Base-by-base conservation (phyloP, 2,329 filamentous ascomycete genomes). In the Aspergillus amoenus region DNA sequence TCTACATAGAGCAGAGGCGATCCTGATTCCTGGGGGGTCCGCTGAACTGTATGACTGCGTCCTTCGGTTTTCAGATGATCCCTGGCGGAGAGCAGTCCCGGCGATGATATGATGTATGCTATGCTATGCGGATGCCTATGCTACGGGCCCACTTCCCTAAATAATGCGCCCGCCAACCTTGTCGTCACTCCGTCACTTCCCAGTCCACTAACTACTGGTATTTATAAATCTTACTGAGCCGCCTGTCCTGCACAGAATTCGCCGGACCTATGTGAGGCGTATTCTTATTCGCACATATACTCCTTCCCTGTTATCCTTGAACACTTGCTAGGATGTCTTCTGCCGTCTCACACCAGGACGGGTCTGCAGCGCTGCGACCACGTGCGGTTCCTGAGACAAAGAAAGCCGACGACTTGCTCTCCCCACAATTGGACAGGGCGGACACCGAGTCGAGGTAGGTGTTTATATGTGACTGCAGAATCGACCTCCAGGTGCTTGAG, bases 371-470 rank as follows among this genome's bases (percentile, higher is more conserved):
- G 45, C 44, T 74, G 50, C 72, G 74, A 57, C 67, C 74, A 55
- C 73, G 74, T 50, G 64, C 70, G 30, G 48, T 70, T 50, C 69
- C 68, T 50, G 61, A 65, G 18, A 56, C 58, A 21, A 70, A 68
- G 59, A 66, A 70, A 37, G 52, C 64, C 11, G 62, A 70, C 21
- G 69, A 70, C 54, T 9, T 66, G 68, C 45, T 62, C 57, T 24
- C 62, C 67, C 48, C 65, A 61, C 47, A 53, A 24, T 43, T 68
- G 32, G 72, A 74, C 3, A 71, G 67, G 52, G 53, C 67, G 5
- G 68, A 66, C 22, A 62, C 66, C 15, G 68, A 76, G 17, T 72
- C 70, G 37, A 78, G 76, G 76, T 77, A 56, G 15, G 59, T 42
- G 27, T 34, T 17, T n/a, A 11, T 21, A n/a, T 22, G 22, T 21